phyloP scores from a whole-genome alignment of 148 eudicot genomes.

The Fagopyrum homotropicum region DNA sequence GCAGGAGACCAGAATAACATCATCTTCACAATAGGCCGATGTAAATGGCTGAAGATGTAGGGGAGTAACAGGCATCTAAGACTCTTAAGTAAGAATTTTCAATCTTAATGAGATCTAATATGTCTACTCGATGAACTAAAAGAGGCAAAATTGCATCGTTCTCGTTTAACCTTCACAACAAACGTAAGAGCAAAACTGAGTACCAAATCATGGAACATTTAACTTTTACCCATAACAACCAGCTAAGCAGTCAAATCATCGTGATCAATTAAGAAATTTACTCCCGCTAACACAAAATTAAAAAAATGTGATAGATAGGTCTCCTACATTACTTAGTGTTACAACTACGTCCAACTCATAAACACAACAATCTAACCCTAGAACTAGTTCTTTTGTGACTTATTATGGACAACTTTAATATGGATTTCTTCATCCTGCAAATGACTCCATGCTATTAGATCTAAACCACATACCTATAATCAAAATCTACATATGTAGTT shows the following conservation, averaged over 20 bases:
- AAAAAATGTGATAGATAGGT: background rate
- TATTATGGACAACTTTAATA: background rate
- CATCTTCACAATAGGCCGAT: background rate
- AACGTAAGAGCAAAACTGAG: background rate
- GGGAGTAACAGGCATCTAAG: background rate
- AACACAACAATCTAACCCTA: background rate
- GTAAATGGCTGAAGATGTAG: background rate
- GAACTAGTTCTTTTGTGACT: background rate
- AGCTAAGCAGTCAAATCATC: background rate
- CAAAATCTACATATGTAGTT: background rate
- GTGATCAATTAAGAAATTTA: background rate
- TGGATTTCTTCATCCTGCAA: background rate
- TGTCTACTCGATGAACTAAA: background rate
- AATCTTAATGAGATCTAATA: background rate
- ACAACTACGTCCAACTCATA: background rate
- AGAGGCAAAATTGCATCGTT: background rate
- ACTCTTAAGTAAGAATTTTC: background rate
- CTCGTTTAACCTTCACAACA: background rate
- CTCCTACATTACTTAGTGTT: background rate
- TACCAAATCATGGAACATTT: background rate
- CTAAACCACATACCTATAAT: conserved; percentile 1
- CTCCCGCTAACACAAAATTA: background rate
- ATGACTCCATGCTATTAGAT: background rate
- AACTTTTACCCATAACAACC: background rate
- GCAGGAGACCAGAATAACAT: background rate